Base-by-base conservation (phyloP, 169 alveolate genomes). In the Plasmodium adleri region DNA sequence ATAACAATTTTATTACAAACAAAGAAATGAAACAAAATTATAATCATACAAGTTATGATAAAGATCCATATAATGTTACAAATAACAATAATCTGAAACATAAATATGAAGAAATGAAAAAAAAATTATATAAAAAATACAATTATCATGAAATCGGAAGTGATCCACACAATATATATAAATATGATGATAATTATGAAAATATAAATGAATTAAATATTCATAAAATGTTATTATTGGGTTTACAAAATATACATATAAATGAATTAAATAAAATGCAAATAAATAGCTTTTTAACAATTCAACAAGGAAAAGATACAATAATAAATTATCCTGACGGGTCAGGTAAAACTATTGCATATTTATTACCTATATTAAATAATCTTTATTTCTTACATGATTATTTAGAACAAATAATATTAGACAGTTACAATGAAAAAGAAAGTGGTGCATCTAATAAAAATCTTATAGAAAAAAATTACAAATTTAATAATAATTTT, bases 281-380 rank as follows among this genome's bases (percentile, higher is more conserved):
- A 67, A 86, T 90, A 17, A 89, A 92, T 54, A 49, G 93, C 9
- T 94, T 80, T 17, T 54, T 94, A 56, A 90, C 96, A 22, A 92
- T 94, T 20, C 92, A 90, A n/a, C 78, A 93, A 68, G 96, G 96
- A 39, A 94, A 90, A 88, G 96, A 94, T 70, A 93, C 85, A 0
- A 72, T 93, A 4, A 64, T 94, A 47, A 93, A 94, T 64, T 58
- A 28, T 39, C 89, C 64, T 39, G 64, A 66, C 72, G 96, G 96
- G 32, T 73, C 94, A 20, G 96, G 96, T 0, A 94, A 94, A 93
- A 94, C 96, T 1, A 56, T 94, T 52, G 95, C 96, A 5, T 94
- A 94, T 72, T 52, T 94, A 39, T 67, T 94, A 15, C 96, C 96
- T 32, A 87, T 94, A 15, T 78, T 94, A 32, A 94, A 94, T 28